phyloP scores from a whole-genome alignment of 768 basidiomycete genomes.

The Cubamyces lactineus region DNA sequence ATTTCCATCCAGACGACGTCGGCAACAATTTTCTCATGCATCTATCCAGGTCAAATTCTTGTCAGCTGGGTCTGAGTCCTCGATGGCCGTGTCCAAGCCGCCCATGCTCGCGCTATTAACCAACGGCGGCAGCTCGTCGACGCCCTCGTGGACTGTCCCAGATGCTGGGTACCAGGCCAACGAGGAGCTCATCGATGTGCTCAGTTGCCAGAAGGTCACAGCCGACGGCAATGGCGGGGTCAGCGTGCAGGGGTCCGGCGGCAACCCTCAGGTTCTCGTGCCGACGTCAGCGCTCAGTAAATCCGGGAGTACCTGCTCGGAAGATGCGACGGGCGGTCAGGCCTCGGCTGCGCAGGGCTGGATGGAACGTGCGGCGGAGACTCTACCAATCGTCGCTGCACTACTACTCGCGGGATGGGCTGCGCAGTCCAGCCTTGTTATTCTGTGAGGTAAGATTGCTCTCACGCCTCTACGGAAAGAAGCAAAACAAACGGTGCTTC shows the following conservation, averaged over 20 bases:
- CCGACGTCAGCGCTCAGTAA: slow-evolving; percentile 35
- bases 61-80: slow-evolving; percentile 40
- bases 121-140: slow-evolving; percentile 50
- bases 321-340: slow-evolving; percentile 22
- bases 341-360: slow-evolving; percentile 9
- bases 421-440: slow-evolving; percentile 15
- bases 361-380: not conserved
- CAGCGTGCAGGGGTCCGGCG: slow-evolving; percentile 41
- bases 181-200: slow-evolving; percentile 53
- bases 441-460: not conserved
- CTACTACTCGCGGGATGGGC: slow-evolving; percentile 10
- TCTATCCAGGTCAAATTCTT: slow-evolving; percentile 48
- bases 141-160: slow-evolving; percentile 47
- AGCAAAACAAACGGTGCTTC: not conserved
- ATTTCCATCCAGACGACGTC: no score
- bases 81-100: slow-evolving; percentile 55
- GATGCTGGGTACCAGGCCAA: slow-evolving; percentile 43
- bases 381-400: slow-evolving; percentile 5
- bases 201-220: slow-evolving; percentile 48
- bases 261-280: slow-evolving; percentile 51
- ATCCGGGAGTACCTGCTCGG: slow-evolving; percentile 29
- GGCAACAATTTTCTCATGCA: not conserved
- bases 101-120: slow-evolving; percentile 61
- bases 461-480: not conserved
- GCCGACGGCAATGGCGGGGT: slow-evolving; percentile 48